Base-by-base conservation (phyloP, 805 yeast species). In the Schizosaccharomyces octosporus region DNA sequence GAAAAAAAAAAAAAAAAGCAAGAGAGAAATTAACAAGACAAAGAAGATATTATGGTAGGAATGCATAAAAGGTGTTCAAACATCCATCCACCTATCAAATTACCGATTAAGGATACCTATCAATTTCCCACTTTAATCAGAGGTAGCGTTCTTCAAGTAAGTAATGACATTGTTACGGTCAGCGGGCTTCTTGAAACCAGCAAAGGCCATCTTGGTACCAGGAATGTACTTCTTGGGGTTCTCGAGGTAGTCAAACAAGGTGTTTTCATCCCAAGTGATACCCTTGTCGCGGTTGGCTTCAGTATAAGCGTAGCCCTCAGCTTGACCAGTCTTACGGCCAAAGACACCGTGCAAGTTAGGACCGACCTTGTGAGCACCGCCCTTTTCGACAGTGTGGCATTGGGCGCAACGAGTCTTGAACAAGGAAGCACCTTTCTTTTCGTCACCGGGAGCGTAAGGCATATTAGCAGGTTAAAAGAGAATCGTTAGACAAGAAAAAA, bases 201-300 rank as follows among this genome's bases (percentile, higher is more conserved):
- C 98, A 71, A 90, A 93, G 67, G 98, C 97, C 98, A 93, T 93
- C 85, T 93, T 93, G 80, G 97, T 93, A 76, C 98, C 98, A 74
- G 98, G 98, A 69, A 93, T 88, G 81, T 88, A 93, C 80, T 93
- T 93, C 61, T 93, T 93, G 79, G 98, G 98, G 86, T 93, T 93
- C 78, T 85, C 95, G 76, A 93, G 82, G 84, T 93, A 93, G 75
- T 86, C 95, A 69, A 84, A 80, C 85, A 93, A 81, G 75, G 87
- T 81, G 73, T 88, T 88, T 72, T 82, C 88, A 67, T 72, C 69
- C 98, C 98, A 93, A 64, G 69, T 69, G 65, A 93, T 95, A 72
- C 88, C 94, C 78, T 88, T 88, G 79, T 84, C 84, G 82, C 87
- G 86, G 87, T 90, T 90, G 74, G 98, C 97, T 69, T 93, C 98